Conservation (phyloP, 2,329 filamentous ascomycete genomes). For the Colletotrichum melonis region DNA sequence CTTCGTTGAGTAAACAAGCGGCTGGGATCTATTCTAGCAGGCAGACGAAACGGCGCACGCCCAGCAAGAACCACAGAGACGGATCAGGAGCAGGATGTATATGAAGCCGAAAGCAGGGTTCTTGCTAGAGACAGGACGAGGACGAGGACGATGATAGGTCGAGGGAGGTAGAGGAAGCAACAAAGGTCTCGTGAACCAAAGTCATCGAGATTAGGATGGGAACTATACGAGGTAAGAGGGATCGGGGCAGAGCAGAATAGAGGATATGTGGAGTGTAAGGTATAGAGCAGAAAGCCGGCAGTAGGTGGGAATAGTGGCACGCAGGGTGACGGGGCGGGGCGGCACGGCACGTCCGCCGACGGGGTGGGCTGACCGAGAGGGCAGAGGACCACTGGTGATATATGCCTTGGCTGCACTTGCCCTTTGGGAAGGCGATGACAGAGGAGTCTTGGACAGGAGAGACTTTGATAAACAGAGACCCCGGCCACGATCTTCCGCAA, state of each 20-base stretch:
- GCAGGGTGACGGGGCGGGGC: constrained; percentile 7
- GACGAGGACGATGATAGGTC: constrained; percentile 3
- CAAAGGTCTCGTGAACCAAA: constrained; percentile 14
- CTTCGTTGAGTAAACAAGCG: constrained; percentile 12
- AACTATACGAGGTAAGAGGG: constrained; percentile 15
- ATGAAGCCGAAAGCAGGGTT: not conserved
- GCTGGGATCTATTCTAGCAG: constrained; percentile 10
- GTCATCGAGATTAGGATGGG: constrained; percentile 22
- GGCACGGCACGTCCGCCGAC: constrained; percentile 8
- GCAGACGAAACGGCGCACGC: constrained; percentile 3
- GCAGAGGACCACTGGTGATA: constrained; percentile 2
- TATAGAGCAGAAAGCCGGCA: constrained; percentile 19
- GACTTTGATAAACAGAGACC: constrained; percentile 11
- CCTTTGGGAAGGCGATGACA: constrained; percentile 8
- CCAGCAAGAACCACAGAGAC: constrained; percentile 11
- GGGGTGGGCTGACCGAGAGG: constrained; percentile 15
- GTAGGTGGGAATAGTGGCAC: constrained; percentile 34
- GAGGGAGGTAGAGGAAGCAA: not conserved
- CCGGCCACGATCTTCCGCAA: constrained; percentile 32
- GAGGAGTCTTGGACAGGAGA: constrained; percentile 17
- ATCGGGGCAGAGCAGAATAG: constrained; percentile 19
- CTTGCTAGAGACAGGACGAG: constrained; percentile 10
- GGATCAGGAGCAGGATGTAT: not conserved
- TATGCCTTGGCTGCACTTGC: constrained; percentile 30
- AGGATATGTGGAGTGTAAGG: constrained; percentile 12